Percentiles rank a stretch among this genome's conserved stretches.
phyloP scores from a whole-genome alignment of 208 protist genomes.

The Trypanosoma theileri region DNA sequence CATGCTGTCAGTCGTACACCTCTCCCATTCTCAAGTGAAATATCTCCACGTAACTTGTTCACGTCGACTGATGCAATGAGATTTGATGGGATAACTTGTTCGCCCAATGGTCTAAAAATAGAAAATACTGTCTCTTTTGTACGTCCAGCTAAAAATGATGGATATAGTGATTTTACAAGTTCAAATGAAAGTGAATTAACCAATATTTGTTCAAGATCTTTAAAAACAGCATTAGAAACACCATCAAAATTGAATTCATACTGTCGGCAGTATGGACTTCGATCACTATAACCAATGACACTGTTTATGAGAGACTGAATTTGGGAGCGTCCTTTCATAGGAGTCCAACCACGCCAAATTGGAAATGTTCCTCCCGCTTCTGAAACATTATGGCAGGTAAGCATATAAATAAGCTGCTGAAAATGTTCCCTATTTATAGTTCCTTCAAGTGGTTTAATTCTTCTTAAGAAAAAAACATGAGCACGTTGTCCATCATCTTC shows the following conservation, averaged over 20 bases:
- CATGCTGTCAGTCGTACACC: conserved; percentile 56
- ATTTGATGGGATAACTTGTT: conserved; percentile 60
- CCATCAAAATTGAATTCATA: conserved; percentile 30
- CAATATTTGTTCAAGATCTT: conserved; percentile 44
- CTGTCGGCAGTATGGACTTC: conserved; percentile 58
- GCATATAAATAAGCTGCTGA: conserved; percentile 77
- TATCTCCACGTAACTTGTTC: conserved; percentile 29
- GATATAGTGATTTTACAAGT: conserved; percentile 45
- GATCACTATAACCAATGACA: conserved; percentile 42
- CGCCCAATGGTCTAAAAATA: conserved; percentile 32
- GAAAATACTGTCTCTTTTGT: conserved; percentile 18
- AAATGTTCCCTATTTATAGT: conserved; percentile 69
- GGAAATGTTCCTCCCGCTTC: conserved; percentile 65
- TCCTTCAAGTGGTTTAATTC: conserved; percentile 76
- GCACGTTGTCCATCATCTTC: conserved; percentile 68
- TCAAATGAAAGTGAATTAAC: conserved; percentile 63
- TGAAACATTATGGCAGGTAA: conserved; percentile 76
- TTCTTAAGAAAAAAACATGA: conserved; percentile 82
- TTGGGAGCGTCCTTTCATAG: conserved; percentile 60
- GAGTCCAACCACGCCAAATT: conserved; percentile 73
- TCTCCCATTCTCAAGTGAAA: conserved; percentile 8
- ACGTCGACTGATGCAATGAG: conserved; percentile 59
- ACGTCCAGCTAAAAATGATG: conserved; percentile 26
- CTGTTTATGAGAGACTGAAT: conserved; percentile 60
- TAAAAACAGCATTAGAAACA: conserved; percentile 17